Evolutionary conservation across 495 filamentous ascomycete species (phyloP).

Genomic region (Darksidea phi): DNA sequence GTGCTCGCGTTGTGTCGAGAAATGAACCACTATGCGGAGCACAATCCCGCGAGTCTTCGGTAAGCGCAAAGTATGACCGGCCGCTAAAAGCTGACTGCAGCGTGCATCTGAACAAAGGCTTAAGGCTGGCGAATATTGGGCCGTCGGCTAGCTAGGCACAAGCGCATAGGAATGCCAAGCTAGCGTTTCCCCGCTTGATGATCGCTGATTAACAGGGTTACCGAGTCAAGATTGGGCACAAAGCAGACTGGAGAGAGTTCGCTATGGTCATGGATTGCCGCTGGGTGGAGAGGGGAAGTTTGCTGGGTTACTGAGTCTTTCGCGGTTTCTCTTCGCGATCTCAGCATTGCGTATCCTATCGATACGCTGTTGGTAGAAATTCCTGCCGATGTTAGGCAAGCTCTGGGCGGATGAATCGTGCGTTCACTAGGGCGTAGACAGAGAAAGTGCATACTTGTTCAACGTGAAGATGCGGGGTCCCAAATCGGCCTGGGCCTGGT

Average conservation of each 20-base stretch:
- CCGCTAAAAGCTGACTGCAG: conserved; percentile 33
- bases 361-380: conserved; percentile 82
- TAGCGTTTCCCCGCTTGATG: conserved; percentile 10
- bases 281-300: conserved; percentile 83
- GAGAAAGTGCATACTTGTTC: conserved; percentile 65
- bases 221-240: neutral
- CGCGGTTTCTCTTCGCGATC: conserved; percentile 75
- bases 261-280: conserved; percentile 53
- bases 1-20: conserved; percentile 13
- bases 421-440: neutral
- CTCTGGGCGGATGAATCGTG: neutral
- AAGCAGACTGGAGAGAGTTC: neutral
- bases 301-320: conserved; percentile 74
- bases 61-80: conserved; percentile 9
- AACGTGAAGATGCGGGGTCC: conserved; percentile 77
- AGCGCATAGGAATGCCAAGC: conserved; percentile 21
- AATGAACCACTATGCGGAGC: conserved; percentile 7
- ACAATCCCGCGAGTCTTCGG: neutral
- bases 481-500: conserved; percentile 36
- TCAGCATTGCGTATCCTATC: conserved; percentile 76
- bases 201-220: conserved; percentile 1
- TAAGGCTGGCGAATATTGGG: conserved; percentile 23
- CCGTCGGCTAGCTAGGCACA: conserved; percentile 19
- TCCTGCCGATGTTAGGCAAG: conserved; percentile 51
- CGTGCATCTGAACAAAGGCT: conserved; percentile 7